phyloP scores from a whole-genome alignment of 2,329 filamentous ascomycete genomes.

The Sarocladium strictum region DNA sequence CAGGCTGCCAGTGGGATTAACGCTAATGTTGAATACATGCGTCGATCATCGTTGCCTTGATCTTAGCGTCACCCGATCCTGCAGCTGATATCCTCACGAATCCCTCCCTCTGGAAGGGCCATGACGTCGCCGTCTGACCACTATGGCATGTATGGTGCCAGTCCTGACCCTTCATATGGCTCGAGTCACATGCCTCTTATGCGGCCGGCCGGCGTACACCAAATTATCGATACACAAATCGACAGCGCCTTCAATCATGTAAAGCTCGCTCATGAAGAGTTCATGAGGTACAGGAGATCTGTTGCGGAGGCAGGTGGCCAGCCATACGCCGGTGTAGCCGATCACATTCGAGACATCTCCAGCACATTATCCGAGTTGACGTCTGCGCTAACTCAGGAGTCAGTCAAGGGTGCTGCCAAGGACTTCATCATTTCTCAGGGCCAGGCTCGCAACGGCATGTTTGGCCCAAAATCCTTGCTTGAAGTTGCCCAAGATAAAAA shows the following conservation, averaged over 20 bases:
- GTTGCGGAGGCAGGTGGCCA: neutral
- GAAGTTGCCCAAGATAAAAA: neutral
- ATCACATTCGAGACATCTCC: neutral
- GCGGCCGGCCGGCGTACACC: neutral
- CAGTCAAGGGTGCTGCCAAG: neutral
- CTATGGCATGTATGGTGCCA: neutral
- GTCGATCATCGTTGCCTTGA: neutral
- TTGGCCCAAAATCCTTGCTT: neutral
- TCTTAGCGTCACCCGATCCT: too few species aligned
- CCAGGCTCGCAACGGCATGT: too few species aligned
- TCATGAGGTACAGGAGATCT: neutral
- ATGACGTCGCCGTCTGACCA: neutral
- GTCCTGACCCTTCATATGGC: neutral
- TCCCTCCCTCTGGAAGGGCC: neutral
- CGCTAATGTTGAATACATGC: too few species aligned
- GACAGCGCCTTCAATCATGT: neutral
- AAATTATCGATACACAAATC: neutral
- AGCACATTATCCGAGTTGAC: neutral
- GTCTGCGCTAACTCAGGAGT: neutral
- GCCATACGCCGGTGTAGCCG: neutral
- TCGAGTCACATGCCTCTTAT: neutral
- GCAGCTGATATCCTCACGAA: too few species aligned
- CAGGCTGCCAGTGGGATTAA: too few species aligned
- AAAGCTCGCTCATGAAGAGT: neutral
- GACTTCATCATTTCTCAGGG: neutral